Percentiles rank a stretch among this genome's conserved stretches.
These are phyloP conservation scores for Monosporascus ibericus DNA, from an alignment of 2,329 filamentous ascomycete species.

Conservation along the genomic window DNA sequence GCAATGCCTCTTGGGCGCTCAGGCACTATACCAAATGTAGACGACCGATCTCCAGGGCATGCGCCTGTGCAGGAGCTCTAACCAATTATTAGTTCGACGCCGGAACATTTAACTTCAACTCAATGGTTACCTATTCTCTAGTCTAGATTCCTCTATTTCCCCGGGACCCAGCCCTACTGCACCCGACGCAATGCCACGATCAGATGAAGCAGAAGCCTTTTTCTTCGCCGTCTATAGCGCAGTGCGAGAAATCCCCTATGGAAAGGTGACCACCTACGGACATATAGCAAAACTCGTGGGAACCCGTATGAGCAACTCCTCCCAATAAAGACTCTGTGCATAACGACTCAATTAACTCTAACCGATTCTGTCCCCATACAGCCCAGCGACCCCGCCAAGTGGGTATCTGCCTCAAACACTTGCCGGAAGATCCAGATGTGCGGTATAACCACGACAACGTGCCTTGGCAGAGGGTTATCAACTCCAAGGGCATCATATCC, in stretches of 20 bases:
- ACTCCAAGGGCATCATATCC: conserved; percentile 78
- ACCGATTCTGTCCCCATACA: conserved; percentile 23
- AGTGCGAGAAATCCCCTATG: conserved; percentile 76
- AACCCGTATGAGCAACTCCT: conserved; percentile 51
- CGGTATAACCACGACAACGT: conserved; percentile 72
- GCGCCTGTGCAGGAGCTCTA: too few species aligned
- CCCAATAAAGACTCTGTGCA: background rate
- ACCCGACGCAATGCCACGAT: conserved; percentile 52
- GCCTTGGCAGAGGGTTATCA: conserved; percentile 93
- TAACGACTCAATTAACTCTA: background rate
- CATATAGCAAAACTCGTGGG: conserved; percentile 70
- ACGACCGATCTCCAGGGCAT: too few species aligned
- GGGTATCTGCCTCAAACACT: conserved; percentile 82
- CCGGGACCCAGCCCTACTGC: too few species aligned
- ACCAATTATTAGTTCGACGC: too few species aligned
- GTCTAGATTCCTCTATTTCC: too few species aligned
- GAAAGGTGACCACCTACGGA: conserved; percentile 82
- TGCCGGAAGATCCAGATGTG: conserved; percentile 49
- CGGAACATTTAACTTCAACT: too few species aligned
- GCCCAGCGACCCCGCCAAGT: conserved; percentile 76
- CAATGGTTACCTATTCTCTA: too few species aligned
- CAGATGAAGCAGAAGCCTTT: conserved; percentile 70
- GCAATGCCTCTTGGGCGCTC: too few species aligned
- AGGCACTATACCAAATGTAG: background rate
- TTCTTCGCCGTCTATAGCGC: conserved; percentile 74